A percentile compares a stretch with the other conserved stretches of the same genome.
These are phyloP conservation scores for Endoconidiophora polonica DNA, from an alignment of 2,329 filamentous ascomycete species.

Conservation along the genomic window DNA sequence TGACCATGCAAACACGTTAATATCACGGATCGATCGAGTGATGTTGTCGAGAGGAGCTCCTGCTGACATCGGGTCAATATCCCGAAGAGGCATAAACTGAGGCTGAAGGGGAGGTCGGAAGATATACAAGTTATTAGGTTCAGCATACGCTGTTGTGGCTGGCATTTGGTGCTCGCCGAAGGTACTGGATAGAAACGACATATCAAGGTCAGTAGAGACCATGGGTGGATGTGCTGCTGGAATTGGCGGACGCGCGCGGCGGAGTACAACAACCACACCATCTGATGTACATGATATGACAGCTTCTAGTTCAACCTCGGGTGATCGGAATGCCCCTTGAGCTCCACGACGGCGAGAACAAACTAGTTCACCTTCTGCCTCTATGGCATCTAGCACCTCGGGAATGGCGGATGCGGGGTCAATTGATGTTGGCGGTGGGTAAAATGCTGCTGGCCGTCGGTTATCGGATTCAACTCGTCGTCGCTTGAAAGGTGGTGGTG, in stretches of 20 bases:
- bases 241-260: slow-evolving; percentile 55
- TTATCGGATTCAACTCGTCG: not conserved
- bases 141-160: slow-evolving; percentile 21
- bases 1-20: no score
- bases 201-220: not conserved
- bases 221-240: slow-evolving; percentile 37
- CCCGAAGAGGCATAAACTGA: no score
- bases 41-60: no score
- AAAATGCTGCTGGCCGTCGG: slow-evolving; percentile 7
- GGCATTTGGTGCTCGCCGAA: not conserved
- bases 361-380: slow-evolving; percentile 20
- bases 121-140: slow-evolving; percentile 26
- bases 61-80: no score
- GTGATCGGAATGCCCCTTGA: not conserved
- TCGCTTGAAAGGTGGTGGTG: slow-evolving; percentile 6
- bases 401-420: slow-evolving; percentile 7
- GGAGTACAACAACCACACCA: slow-evolving; percentile 65
- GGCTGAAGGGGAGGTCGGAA: slow-evolving; percentile 26
- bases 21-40: no score
- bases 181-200: not conserved
- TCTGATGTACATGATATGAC: slow-evolving; percentile 87
- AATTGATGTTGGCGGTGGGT: slow-evolving; percentile 10
- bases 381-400: slow-evolving; percentile 15
- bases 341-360: slow-evolving; percentile 21
- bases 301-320: slow-evolving; percentile 56